Evolutionary conservation across 1,284 basidiomycete genomes (phyloP).

Genomic region (Cerrena zonata): DNA sequence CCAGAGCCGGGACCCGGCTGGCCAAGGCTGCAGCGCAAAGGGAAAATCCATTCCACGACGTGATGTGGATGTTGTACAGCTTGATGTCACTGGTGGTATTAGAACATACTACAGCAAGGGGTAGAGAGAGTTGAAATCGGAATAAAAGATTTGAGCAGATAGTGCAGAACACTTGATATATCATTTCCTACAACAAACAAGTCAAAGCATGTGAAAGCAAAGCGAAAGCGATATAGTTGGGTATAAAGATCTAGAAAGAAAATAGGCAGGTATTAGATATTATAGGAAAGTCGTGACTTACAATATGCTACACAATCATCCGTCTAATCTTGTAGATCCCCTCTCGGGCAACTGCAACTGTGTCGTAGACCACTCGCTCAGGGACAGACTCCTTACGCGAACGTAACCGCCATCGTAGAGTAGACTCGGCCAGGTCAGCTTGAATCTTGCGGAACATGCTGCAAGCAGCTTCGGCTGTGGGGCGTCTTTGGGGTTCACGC

Average conservation of each 20-base stretch:
- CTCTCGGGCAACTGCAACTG: constrained; percentile 3
- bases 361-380: constrained; percentile 9
- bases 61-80: too few species aligned
- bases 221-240: not conserved
- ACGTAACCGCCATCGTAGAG: not conserved
- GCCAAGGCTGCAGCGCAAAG: too few species aligned
- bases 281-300: not conserved
- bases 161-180: not conserved
- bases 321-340: not conserved
- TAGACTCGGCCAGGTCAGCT: not conserved
- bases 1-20: too few species aligned
- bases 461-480: constrained; percentile 1
- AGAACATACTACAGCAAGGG: too few species aligned
- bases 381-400: constrained; percentile 4
- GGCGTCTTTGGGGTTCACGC: constrained; percentile 11
- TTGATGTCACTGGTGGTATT: too few species aligned
- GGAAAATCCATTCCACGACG: too few species aligned
- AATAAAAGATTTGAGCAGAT: not conserved
- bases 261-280: not conserved
- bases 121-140: too few species aligned
- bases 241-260: too few species aligned
- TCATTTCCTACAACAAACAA: not conserved
- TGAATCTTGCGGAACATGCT: not conserved
- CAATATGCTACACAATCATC: not conserved
- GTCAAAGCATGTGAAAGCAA: not conserved